Conservation (phyloP, 1,284 basidiomycete genomes). For the Calocybe gambosa region DNA sequence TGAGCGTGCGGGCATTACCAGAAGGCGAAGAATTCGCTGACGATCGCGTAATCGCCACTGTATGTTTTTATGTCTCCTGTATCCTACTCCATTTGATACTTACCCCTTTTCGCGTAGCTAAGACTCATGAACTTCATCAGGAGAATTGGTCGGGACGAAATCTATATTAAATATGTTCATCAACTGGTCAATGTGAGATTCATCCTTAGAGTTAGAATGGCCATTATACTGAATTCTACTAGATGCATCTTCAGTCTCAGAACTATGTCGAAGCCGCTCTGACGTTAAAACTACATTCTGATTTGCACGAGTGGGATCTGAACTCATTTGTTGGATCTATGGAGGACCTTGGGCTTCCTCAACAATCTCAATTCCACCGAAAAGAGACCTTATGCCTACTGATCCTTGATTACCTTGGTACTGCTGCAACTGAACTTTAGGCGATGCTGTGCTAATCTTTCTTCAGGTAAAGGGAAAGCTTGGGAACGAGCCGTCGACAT, state of each 20-base stretch:
- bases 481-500: constrained; percentile 94
- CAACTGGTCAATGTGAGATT: constrained; percentile 82
- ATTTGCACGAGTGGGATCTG: constrained; percentile 87
- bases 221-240: constrained; percentile 8
- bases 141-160: constrained; percentile 80
- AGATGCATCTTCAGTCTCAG: constrained; percentile 83
- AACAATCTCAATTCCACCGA: constrained; percentile 90
- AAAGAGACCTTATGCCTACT: constrained; percentile 88
- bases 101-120: constrained; percentile 39
- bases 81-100: constrained; percentile 2
- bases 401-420: constrained; percentile 84
- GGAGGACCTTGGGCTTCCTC: constrained; percentile 82
- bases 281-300: constrained; percentile 89
- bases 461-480: constrained; percentile 84
- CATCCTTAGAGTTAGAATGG: neutral
- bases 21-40: constrained; percentile 92
- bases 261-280: constrained; percentile 92
- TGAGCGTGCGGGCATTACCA: constrained; percentile 89
- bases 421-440: constrained; percentile 10
- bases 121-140: constrained; percentile 90
- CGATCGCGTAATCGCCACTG: constrained; percentile 90
- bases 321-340: constrained; percentile 78
- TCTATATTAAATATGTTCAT: constrained; percentile 93
- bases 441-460: neutral
- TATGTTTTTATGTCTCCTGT: constrained; percentile 32